Conservation (phyloP, 345 rosid species). For the Eutrema japonicum region DNA sequence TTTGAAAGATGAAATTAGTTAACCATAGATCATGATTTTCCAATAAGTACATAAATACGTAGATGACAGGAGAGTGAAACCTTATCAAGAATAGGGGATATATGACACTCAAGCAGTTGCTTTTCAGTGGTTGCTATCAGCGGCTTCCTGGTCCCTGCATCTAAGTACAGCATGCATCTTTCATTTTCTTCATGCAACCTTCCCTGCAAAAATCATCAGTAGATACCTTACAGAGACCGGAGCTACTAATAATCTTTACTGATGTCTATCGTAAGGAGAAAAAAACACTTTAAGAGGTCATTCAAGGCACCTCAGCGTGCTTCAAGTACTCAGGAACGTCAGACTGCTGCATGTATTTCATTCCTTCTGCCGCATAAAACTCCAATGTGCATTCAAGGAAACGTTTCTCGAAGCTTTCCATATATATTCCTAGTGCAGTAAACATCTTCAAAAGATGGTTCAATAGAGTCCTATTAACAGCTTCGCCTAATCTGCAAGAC, state of each 20-base stretch:
- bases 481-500: slow-evolving; percentile 73
- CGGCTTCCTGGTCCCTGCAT: slow-evolving; percentile 75
- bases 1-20: slow-evolving; percentile 29
- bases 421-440: slow-evolving; percentile 83
- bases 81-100: slow-evolving; percentile 81
- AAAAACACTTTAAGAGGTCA: not conserved
- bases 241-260: slow-evolving; percentile 8
- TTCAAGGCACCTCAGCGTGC: slow-evolving; percentile 73
- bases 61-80: slow-evolving; percentile 46
- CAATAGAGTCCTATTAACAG: slow-evolving; percentile 74
- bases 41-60: not conserved
- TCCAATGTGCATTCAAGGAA: slow-evolving; percentile 88
- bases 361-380: slow-evolving; percentile 90
- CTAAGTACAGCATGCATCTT: slow-evolving; percentile 81
- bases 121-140: slow-evolving; percentile 76
- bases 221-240: not conserved
- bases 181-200: slow-evolving; percentile 92
- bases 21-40: slow-evolving; percentile 33
- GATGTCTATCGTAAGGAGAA: not conserved
- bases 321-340: slow-evolving; percentile 91
- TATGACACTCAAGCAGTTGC: slow-evolving; percentile 83
- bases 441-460: slow-evolving; percentile 92
- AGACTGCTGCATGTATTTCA: slow-evolving; percentile 88
- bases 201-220: slow-evolving; percentile 49
- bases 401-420: slow-evolving; percentile 84